Evolutionary conservation across 2,329 filamentous ascomycete species (phyloP), one percentile per base, ranked within the genome.

Genomic region (Juglanconis oblonga): DNA sequence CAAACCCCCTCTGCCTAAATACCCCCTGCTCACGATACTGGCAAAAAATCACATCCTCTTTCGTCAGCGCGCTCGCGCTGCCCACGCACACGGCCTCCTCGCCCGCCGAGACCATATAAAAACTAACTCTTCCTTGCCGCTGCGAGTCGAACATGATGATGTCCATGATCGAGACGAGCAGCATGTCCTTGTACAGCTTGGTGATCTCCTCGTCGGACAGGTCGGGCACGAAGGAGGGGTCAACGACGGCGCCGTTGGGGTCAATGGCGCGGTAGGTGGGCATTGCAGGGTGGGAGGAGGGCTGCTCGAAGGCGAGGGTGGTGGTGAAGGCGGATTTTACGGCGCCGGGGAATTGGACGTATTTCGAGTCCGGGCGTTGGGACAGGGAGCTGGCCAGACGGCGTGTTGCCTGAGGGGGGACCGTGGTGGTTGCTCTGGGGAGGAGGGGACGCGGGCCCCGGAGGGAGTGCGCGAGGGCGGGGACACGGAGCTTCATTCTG

Each of bases 61-160:
- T 85, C n/a, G 86, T 81, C 62, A 99, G 75, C 11, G 91, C 92
- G 31, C 91, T 92, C 0, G 93, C 91, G 2, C 90, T 93, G 1
- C 92, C 95, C 2, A 99, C 88, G 48, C 91, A 91, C 55, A 97
- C 92, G 38, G 94, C 95, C 80, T 99, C 95, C 78, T 97, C 93
- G 60, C 93, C 93, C 0, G 92, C 91, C 42, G 90, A 94, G 70
- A 94, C 94, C 91, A 99, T 98, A 76, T 99, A 99, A 76, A 99
- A 99, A 73, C 89, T 93, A 58, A 97, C 77, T 24, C 92, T 86
- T n/a, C 93, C 93, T 75, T 99, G 95, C 50, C 95, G 83, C 76
- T 99, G 95, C 0, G 95, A 93, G 70, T 99, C 95, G 70, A 97
- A 97, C 93, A 98, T 98, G 72, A 98, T 90, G 58, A 96, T 75